These are phyloP conservation scores for Cladophialophora chaetospira DNA, from an alignment of 2,329 filamentous ascomycete genomes.

Conservation along the genomic window DNA sequence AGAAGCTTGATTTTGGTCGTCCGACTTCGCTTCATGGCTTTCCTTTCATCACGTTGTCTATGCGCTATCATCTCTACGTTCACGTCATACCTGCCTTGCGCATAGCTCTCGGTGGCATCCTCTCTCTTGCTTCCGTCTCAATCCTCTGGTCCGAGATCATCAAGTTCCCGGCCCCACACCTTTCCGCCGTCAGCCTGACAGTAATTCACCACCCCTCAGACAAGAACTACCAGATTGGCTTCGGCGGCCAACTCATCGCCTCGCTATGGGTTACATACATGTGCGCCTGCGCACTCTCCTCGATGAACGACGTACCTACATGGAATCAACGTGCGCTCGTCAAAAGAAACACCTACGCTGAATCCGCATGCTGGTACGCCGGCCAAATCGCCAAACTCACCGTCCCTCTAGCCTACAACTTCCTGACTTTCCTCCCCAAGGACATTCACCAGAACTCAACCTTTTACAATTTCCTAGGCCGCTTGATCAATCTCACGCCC, in stretches of 20 bases:
- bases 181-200: constrained; percentile 69
- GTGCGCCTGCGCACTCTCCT: constrained; percentile 83
- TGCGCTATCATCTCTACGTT: constrained; percentile 76
- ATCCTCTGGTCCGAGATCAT: constrained; percentile 94
- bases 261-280: constrained; percentile 94
- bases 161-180: constrained; percentile 73
- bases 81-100: constrained; percentile 70
- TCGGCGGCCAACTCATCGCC: constrained; percentile 81
- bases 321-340: constrained; percentile 95
- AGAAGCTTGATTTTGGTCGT: constrained; percentile 73
- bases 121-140: constrained; percentile 74
- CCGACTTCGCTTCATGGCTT: constrained; percentile 59
- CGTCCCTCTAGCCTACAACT: constrained; percentile 93
- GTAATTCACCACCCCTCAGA: constrained; percentile 67
- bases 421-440: constrained; percentile 81
- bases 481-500: constrained; percentile 78
- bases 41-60: constrained; percentile 73
- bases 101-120: constrained; percentile 65
- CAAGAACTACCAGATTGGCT: constrained; percentile 73
- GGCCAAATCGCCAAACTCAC: constrained; percentile 90
- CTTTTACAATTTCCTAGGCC: constrained; percentile 85
- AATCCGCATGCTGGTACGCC: constrained; percentile 94
- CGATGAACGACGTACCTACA: constrained; percentile 91
- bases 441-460: constrained; percentile 73
- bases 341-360: constrained; percentile 84